A percentile compares a stretch with the other conserved stretches of the same genome.
Conservation (phyloP, 805 yeast genomes). For the Wickerhamiella cacticola region DNA sequence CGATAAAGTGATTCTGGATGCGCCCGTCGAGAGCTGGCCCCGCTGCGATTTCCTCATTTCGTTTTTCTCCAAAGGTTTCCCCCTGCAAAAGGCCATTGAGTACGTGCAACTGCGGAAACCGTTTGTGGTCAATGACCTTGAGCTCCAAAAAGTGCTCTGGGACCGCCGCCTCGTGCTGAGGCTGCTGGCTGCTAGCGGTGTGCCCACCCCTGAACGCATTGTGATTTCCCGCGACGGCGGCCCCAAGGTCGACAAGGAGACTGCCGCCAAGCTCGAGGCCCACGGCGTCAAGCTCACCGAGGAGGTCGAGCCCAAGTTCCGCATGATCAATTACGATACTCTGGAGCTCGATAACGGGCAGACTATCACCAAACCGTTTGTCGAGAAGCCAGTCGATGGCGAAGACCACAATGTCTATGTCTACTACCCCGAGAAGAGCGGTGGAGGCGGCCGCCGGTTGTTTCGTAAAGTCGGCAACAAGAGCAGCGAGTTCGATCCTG, state of each 20-base stretch:
- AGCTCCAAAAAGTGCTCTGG: conserved; percentile 92
- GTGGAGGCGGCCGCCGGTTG: conserved; percentile 94
- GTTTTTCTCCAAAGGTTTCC: conserved; percentile 93
- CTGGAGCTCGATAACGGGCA: conserved; percentile 65
- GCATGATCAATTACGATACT: conserved; percentile 75
- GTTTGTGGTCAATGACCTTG: conserved; percentile 72
- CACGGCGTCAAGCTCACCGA: conserved; percentile 47
- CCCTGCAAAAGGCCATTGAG: conserved; percentile 85
- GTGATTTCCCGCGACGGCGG: conserved; percentile 96
- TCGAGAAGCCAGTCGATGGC: conserved; percentile 97
- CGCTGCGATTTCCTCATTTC: conserved; percentile 91
- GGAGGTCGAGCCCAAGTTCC: conserved; percentile 60
- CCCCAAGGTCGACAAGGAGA: conserved; percentile 63
- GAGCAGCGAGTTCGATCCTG: conserved; percentile 89
- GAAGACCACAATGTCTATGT: conserved; percentile 95
- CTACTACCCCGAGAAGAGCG: conserved; percentile 74
- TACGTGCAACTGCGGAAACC: conserved; percentile 87
- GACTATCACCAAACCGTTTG: conserved; percentile 74
- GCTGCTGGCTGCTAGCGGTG: conserved; percentile 66
- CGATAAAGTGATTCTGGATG: conserved; percentile 91
- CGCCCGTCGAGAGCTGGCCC: conserved; percentile 93
- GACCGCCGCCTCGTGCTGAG: conserved; percentile 81
- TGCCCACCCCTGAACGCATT: conserved; percentile 78
- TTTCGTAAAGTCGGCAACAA: conserved; percentile 96
- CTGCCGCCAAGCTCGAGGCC: conserved; percentile 44